Evolutionary conservation across 164 flowering plant species (phyloP), one percentile per base, ranked within the genome.

Genomic region (Magnolia sinica): DNA sequence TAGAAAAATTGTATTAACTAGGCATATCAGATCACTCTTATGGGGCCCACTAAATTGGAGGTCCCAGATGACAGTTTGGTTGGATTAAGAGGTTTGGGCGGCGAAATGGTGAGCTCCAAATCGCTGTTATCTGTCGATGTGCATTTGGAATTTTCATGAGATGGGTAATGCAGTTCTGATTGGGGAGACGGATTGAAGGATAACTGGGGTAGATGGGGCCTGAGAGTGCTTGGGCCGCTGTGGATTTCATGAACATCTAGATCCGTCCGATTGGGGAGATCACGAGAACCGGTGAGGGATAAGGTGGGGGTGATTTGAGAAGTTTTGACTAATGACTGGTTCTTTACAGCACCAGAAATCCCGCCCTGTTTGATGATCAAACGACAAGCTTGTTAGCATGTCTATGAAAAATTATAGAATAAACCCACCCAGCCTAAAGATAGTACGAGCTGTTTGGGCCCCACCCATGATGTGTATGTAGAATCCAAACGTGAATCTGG

Each of bases 41-140:
- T 76, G 19, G 73, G 68, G n/a, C 68, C 78, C 20, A 31, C 31
- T 8, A 14, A 14, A 64, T 63, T 70, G 58, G 68, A 22, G 51
- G 55, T 3, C 58, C 45, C 58, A 59, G 78, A 70, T 2, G 74
- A 61, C 18, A 76, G 63, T 11, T 71, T 52, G 58, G 52, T 31
- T 10, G 45, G 19, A 49, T 64, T 45, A 22, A 58, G 74, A 2
- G 59, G 45, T 37, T 22, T 74, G 59, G 74, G 69, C 1, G 69
- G 74, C 6, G 69, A 69, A 49, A 63, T 70, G 16, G 69, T 70
- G 66, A 76, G 73, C 74, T 71, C 78, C 74, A 70, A 31, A 63
- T 76, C 74, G 63, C 63, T 45, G 68, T 23, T 76, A 7, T 37
- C 78, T 20, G 61, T 6, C 2, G 70, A 16, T 9, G 76, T 27